phyloP scores from a whole-genome alignment of 768 basidiomycete genomes.

The Mycena galericulata region DNA sequence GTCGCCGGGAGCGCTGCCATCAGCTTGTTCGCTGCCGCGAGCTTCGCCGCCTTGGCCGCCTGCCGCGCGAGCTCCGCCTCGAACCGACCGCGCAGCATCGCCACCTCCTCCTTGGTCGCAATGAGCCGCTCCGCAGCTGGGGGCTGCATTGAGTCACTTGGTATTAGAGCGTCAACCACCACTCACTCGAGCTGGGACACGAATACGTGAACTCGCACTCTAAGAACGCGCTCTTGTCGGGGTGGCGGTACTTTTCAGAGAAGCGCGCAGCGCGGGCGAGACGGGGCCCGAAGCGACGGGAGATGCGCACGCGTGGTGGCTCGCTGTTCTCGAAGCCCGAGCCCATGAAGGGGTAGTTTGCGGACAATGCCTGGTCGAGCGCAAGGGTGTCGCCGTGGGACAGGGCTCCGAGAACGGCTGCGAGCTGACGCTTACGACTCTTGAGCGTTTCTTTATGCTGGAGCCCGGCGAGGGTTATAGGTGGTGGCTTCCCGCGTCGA shows the following conservation, averaged over 20 bases:
- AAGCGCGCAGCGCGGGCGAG: slow-evolving; percentile 59
- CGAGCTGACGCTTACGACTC: slow-evolving; percentile 76
- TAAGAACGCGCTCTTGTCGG: slow-evolving; percentile 62
- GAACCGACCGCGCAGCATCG: slow-evolving; percentile 73
- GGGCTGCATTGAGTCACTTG: slow-evolving; percentile 28
- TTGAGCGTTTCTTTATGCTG: slow-evolving; percentile 82
- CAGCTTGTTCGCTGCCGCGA: slow-evolving; percentile 53
- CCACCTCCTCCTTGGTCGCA: slow-evolving; percentile 77
- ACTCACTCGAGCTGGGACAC: slow-evolving; percentile 81
- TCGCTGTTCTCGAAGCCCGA: slow-evolving; percentile 37
- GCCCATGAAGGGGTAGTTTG: slow-evolving; percentile 50
- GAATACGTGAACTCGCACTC: slow-evolving; percentile 68
- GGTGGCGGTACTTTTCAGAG: slow-evolving; percentile 51
- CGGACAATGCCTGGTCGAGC: slow-evolving; percentile 81
- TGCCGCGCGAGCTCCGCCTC: slow-evolving; percentile 81
- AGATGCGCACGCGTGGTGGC: slow-evolving; percentile 60
- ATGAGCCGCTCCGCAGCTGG: slow-evolving; percentile 80
- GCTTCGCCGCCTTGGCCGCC: slow-evolving; percentile 69
- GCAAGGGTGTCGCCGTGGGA: slow-evolving; percentile 78
- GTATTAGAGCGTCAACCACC: slow-evolving; percentile 39
- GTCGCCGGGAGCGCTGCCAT: slow-evolving; percentile 42
- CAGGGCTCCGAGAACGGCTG: slow-evolving; percentile 74
- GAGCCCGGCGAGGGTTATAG: slow-evolving; percentile 74
- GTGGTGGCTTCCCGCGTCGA: slow-evolving; percentile 61
- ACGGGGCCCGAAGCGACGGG: slow-evolving; percentile 65